Evolutionary conservation across 805 yeast species (phyloP).

Genomic region (Candida ficus): DNA sequence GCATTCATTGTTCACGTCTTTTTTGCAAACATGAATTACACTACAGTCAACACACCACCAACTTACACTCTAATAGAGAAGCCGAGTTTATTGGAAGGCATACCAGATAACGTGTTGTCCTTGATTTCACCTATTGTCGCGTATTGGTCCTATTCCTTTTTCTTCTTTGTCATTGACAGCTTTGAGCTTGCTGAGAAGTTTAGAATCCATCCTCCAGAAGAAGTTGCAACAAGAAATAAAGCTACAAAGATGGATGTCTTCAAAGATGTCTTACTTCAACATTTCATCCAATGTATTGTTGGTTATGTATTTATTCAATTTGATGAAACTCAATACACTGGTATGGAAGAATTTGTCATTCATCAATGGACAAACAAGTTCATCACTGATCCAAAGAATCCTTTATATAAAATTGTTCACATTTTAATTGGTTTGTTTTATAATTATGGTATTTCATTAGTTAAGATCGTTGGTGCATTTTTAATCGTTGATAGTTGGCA

Average conservation of each 20-base stretch:
- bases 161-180: constrained; percentile 73
- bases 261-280: constrained; percentile 80
- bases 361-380: constrained; percentile 35
- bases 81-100: constrained; percentile 46
- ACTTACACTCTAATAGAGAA: constrained; percentile 21
- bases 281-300: constrained; percentile 69
- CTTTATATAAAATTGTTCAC: constrained; percentile 32
- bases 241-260: constrained; percentile 68
- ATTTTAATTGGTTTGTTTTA: constrained; percentile 41
- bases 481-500: constrained; percentile 92
- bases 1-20: too few species aligned
- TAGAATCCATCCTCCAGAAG: constrained; percentile 90
- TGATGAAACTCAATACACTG: constrained; percentile 53
- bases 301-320: constrained; percentile 53
- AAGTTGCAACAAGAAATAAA: constrained; percentile 68
- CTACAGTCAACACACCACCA: constrained; percentile 4
- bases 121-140: constrained; percentile 70
- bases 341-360: constrained; percentile 42
- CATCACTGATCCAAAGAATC: constrained; percentile 4
- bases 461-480: constrained; percentile 61
- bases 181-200: constrained; percentile 73
- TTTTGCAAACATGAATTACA: too few species aligned
- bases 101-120: constrained; percentile 71
- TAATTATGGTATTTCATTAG: constrained; percentile 55
- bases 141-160: constrained; percentile 74